Evolutionary conservation across 176 grass and related monocot genomes (phyloP).

Genomic region (Alloteropsis semialata): DNA sequence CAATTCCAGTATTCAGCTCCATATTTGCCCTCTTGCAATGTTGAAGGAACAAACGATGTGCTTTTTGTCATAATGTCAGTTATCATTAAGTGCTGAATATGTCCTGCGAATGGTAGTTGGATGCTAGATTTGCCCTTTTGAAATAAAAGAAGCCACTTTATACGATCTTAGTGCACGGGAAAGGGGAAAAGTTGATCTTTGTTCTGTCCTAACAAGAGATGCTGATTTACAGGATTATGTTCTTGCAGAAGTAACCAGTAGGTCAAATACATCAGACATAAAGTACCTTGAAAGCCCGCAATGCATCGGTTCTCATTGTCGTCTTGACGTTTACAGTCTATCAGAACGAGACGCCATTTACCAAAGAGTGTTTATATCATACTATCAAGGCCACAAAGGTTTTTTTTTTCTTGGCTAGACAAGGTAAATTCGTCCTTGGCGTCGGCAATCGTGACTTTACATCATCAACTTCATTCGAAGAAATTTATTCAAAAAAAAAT

Average conservation of each 20-base stretch:
- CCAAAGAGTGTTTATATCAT: too few relatives aligned
- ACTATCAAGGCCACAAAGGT: not conserved
- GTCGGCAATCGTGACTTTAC: too few relatives aligned
- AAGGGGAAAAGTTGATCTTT: not conserved
- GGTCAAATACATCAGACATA: not conserved
- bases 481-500: too few relatives aligned
- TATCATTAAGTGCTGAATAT: slow-evolving; percentile 28
- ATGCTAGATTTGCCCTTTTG: slow-evolving; percentile 28
- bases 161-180: not conserved
- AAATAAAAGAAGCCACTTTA: not conserved
- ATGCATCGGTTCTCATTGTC: not conserved
- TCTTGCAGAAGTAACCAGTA: not conserved
- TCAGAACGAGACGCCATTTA: not conserved
- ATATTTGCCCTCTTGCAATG: not conserved
- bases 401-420: too few relatives aligned
- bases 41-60: not conserved
- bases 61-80: too few relatives aligned
- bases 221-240: slow-evolving; percentile 29
- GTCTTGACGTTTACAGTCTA: not conserved
- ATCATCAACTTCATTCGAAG: too few relatives aligned
- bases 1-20: not conserved
- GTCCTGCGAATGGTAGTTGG: not conserved
- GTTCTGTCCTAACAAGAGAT: slow-evolving; percentile 7
- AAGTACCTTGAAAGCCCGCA: not conserved
- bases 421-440: too few relatives aligned